A percentile compares a stretch with the other conserved stretches of the same genome.
Conservation (phyloP, 2,329 filamentous ascomycete species). For the Colletotrichum caudatum region DNA sequence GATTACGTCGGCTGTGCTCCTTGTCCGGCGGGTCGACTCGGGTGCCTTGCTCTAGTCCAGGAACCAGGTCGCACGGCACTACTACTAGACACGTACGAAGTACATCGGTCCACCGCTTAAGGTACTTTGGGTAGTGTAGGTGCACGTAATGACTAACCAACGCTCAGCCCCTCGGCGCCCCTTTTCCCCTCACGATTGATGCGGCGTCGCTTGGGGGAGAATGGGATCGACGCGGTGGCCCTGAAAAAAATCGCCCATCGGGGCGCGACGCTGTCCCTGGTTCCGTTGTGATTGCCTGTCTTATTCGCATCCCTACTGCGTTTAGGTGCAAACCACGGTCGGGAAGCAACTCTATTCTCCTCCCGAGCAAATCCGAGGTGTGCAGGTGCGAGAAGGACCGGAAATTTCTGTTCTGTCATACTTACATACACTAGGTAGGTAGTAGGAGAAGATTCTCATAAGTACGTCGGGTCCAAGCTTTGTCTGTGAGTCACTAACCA, state of each 20-base stretch:
- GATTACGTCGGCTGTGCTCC: conserved; percentile 20
- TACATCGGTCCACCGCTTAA: too few relatives aligned
- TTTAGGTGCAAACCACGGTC: conserved; percentile 10
- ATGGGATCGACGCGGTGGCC: conserved; percentile 33
- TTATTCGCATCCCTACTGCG: background rate
- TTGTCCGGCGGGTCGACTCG: conserved; percentile 11
- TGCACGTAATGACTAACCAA: background rate
- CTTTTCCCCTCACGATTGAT: conserved; percentile 6
- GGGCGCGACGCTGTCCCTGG: conserved; percentile 18
- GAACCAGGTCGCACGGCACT: conserved; percentile 23
- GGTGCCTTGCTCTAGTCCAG: conserved; percentile 37
- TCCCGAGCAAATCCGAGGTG: background rate
- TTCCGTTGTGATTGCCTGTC: background rate
- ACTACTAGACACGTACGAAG: background rate
- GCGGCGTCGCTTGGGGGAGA: conserved; percentile 27
- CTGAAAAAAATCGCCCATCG: conserved; percentile 29
- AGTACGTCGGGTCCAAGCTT: conserved; percentile 15
- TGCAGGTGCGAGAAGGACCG: background rate
- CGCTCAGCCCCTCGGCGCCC: conserved; percentile 31
- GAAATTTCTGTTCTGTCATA: conserved; percentile 26
- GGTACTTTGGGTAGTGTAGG: too few relatives aligned
- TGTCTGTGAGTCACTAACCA: background rate
- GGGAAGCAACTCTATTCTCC: conserved; percentile 17
- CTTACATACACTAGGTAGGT: background rate
- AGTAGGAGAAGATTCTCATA: background rate